Base-by-base conservation (phyloP, 164 flowering plant genomes). In the Magnolia sinica region DNA sequence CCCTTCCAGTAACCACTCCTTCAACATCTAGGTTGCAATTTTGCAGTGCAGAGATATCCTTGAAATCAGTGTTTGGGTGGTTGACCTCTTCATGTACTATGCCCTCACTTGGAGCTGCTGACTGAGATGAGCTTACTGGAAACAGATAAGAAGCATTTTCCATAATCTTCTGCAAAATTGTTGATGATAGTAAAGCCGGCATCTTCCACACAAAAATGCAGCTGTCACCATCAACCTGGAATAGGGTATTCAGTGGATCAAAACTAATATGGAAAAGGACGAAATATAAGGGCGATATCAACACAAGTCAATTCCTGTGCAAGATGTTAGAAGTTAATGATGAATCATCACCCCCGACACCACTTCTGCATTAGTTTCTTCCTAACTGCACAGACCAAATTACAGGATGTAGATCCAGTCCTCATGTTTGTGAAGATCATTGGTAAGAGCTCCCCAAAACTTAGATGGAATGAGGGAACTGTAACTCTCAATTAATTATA, bases 131-230 rank as follows among this genome's bases (percentile, higher is more conserved):
- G 80, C 64, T 74, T 85, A 73, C 75, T 64, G 87, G 87, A 66
- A 86, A 76, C 74, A 83, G 45, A 29, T 85, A 80, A 79, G 74
- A 72, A 50, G 73, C 70, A 68, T 37, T 79, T 80, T 87, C 89
- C 77, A 81, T 79, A 78, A 84, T 76, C 78, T 74, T 86, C 73
- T 84, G 85, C 80, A 85, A 76, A 83, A 92, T 92, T 76, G 68
- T 85, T 55, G 86, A 84, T 78, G 88, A 83, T 65, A 91, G 29
- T 73, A 52, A 73, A 64, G 74, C 72, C 61, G 97, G 95, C 75
- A 91, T 24, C 81, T 81, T 87, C 97, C 95, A 92, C 14, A 92
- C 79, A 79, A 92, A 91, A 67, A 92, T 89, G 85, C 93, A 91
- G 66, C 95, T 86, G 79, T 91, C 93, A 75, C 90, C 91, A 74